Base-by-base conservation (phyloP, 108 stramenopile species). In the Bacterosira constricta region DNA sequence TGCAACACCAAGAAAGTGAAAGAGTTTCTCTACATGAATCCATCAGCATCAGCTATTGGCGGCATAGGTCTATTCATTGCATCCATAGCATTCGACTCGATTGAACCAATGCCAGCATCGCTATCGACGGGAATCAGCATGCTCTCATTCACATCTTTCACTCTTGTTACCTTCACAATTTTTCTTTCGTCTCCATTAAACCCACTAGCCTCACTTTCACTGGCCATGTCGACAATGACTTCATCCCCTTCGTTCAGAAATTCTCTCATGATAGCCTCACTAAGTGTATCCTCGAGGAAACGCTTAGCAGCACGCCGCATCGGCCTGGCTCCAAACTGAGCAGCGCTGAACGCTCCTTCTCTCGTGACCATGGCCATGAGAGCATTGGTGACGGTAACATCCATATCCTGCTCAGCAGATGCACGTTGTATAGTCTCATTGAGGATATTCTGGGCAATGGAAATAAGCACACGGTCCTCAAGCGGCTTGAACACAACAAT, bases 401-500 rank as follows among this genome's bases (percentile, higher is more conserved):
- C 37, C 55, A 88, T 83, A 45, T 66, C 79, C 37, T 83, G 82
- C 37, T 86, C 85, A 12, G 79, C 75, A 17, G 47, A 52, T 30
- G 83, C 83, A 32, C 87, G 81, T 31, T 72, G 53, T 6, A 87
- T 69, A 4, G 85, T 83, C 45, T 83, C 80, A 29, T 72, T 72
- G 18, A 91, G 57, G 31, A 91, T 69, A 29, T 76, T 79, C 39
- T 17, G 39, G 35, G 88, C 73, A 68, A 99, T 98, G 35, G 71
- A 79, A 39, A 79, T 81, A 55, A 99, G 77, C 30, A 94, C 75
- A 23, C 86, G 80, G 46, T 82, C 84, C 44, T 76, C 54, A 21
- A 99, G 75, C 9, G 92, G 90, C 30, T 83, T 78, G 64, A 98
- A 99, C 46, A 97, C 85, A 26, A 98, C 88, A 49, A 98, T 96